Percentiles rank a stretch among this genome's conserved stretches.
These are phyloP conservation scores for Streptanthus diversifolius DNA, from an alignment of 345 rosid genomes.

Conservation along the genomic window DNA sequence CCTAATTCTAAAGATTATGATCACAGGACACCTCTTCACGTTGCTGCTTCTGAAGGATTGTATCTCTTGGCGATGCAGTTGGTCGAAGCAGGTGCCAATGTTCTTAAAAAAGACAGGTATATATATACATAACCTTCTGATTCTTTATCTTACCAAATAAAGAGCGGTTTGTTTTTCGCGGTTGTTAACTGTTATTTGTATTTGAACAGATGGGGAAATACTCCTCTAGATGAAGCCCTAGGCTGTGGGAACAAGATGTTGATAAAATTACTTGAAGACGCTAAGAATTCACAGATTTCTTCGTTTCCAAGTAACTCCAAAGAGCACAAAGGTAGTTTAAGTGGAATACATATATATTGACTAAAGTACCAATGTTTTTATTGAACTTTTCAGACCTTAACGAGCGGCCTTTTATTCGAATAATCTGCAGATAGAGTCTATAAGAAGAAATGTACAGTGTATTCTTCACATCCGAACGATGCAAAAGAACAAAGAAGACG, in stretches of 20 bases:
- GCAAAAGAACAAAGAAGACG: slow-evolving; percentile 39
- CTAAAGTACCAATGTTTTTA: background rate
- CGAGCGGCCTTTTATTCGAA: background rate
- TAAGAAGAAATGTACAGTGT: slow-evolving; percentile 60
- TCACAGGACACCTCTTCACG: slow-evolving; percentile 67
- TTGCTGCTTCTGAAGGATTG: slow-evolving; percentile 75
- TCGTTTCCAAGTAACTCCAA: slow-evolving; percentile 30
- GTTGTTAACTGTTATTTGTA: slow-evolving; percentile 3
- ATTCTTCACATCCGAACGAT: slow-evolving; percentile 57
- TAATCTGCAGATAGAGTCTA: slow-evolving; percentile 12
- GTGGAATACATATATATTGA: no score
- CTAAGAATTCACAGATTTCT: slow-evolving; percentile 46
- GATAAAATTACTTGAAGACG: slow-evolving; percentile 57
- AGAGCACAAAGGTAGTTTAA: slow-evolving; percentile 20
- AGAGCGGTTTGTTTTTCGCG: background rate
- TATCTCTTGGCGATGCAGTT: slow-evolving; percentile 47
- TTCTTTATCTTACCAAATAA: background rate
- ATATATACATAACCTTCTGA: background rate
- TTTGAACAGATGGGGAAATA: slow-evolving; percentile 73
- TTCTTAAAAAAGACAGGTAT: slow-evolving; percentile 66
- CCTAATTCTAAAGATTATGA: slow-evolving; percentile 74
- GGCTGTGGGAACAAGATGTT: slow-evolving; percentile 52
- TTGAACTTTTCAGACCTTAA: background rate
- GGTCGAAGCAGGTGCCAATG: slow-evolving; percentile 65
- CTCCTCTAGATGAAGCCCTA: slow-evolving; percentile 62